phyloP scores from a whole-genome alignment of 2,329 filamentous ascomycete species.

The Colletotrichum costaricense region DNA sequence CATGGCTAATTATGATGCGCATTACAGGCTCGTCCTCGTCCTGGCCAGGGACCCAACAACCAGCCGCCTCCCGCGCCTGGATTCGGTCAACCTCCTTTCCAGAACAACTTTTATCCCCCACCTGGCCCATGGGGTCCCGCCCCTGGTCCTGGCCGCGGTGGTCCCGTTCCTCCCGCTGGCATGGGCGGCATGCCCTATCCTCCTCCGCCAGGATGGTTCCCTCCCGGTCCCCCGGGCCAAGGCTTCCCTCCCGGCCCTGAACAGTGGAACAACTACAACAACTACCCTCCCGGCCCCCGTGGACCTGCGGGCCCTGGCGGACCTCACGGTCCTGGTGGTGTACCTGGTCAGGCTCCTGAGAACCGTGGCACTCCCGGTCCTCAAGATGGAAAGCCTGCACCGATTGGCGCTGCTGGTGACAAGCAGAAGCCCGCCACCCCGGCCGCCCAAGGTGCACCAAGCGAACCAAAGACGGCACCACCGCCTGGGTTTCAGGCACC shows the following conservation, averaged over 20 bases:
- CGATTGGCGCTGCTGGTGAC: constrained; percentile 63
- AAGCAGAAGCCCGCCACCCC: constrained; percentile 60
- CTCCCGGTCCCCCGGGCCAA: constrained; percentile 74
- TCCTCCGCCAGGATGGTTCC: constrained; percentile 82
- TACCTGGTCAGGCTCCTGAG: constrained; percentile 39
- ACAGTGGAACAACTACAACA: constrained; percentile 66
- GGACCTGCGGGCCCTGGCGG: constrained; percentile 60
- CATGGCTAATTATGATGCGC: constrained; percentile 41
- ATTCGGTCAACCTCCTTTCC: constrained; percentile 58
- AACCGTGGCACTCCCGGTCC: constrained; percentile 39
- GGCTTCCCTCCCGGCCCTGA: constrained; percentile 73
- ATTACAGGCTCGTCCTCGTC: constrained; percentile 53
- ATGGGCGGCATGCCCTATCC: constrained; percentile 82
- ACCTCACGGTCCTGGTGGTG: constrained; percentile 48
- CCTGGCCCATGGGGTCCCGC: constrained; percentile 66
- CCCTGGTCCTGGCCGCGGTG: constrained; percentile 56
- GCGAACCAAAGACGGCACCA: constrained; percentile 30
- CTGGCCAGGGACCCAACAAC: constrained; percentile 45
- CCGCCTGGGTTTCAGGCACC: constrained; percentile 45
- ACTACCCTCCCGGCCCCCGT: constrained; percentile 70
- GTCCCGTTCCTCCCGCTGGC: constrained; percentile 51
- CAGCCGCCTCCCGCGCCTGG: constrained; percentile 48
- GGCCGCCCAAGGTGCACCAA: constrained; percentile 43
- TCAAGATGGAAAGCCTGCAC: constrained; percentile 58
- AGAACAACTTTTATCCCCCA: constrained; percentile 63